Conservation (phyloP, 352 stramenopile species). For the Phytophthora pinifolia region DNA sequence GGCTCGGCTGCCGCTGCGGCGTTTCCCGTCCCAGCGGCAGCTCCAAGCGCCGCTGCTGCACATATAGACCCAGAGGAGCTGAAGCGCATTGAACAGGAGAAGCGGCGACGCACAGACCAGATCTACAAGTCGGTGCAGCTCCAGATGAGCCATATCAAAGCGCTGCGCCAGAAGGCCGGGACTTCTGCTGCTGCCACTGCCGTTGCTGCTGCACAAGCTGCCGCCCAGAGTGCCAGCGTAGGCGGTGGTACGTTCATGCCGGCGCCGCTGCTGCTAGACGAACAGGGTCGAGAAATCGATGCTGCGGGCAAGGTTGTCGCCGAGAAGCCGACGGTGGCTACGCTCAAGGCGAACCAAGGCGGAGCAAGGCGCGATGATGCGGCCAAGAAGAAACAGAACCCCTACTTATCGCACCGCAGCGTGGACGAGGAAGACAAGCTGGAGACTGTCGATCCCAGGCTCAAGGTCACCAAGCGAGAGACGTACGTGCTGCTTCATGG, state of each 20-base stretch:
- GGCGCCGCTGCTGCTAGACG: slow-evolving; percentile 74
- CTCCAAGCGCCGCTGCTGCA: slow-evolving; percentile 3
- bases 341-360: slow-evolving; percentile 57
- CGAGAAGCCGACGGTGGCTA: slow-evolving; percentile 39
- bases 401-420: slow-evolving; percentile 75
- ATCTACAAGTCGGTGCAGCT: slow-evolving; percentile 86
- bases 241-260: slow-evolving; percentile 58
- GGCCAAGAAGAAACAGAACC: slow-evolving; percentile 53
- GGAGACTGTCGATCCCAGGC: slow-evolving; percentile 67
- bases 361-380: slow-evolving; percentile 17
- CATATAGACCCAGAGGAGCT: slow-evolving; percentile 35
- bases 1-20: slow-evolving; percentile 9
- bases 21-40: not conserved
- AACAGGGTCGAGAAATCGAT: slow-evolving; percentile 79
- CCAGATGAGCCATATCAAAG: slow-evolving; percentile 81
- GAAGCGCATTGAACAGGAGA: slow-evolving; percentile 49
- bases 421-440: slow-evolving; percentile 76
- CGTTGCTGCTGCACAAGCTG: not conserved
- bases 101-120: slow-evolving; percentile 62
- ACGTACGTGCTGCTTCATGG: slow-evolving; percentile 48
- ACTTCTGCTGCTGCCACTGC: slow-evolving; percentile 6
- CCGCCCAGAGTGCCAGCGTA: not conserved
- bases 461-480: slow-evolving; percentile 77
- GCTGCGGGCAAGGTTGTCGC: slow-evolving; percentile 70
- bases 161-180: slow-evolving; percentile 54